Evolutionary conservation across 768 basidiomycete species (phyloP), one percentile per base, ranked within the genome.

Genomic region (Dentipellis sp.): DNA sequence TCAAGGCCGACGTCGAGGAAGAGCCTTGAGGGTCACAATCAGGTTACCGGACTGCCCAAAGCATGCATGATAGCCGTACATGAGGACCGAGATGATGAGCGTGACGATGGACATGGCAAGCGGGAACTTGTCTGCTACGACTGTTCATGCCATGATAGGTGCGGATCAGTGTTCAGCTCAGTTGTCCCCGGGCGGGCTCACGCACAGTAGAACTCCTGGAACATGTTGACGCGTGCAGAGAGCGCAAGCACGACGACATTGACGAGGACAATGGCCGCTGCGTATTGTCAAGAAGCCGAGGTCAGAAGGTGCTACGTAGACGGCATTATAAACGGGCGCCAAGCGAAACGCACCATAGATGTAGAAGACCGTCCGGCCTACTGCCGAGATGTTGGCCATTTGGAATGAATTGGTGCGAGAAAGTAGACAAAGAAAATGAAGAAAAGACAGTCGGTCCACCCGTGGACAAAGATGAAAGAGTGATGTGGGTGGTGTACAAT

Each of bases 131-230:
- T 83, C 81, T 5, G 82, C 82, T 48, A 78, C 68, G 64, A 76
- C 81, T 29, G 29, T 83, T 59, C 16, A 16, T 29, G 10, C 50
- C 29, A 29, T 3, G 29, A 29, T 29, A 29, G 29, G 29, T 29
- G 29, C 29, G 29, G 29, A 6, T 29, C 29, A 29, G 29, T 29
- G 29, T 29, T 6, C 29, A 29, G 29, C 29, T 29, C 29, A 29
- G 29, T 29, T 29, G 29, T 3, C 3, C 6, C 29, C 29, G 29
- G 19, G n/a, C 16, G 1, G 37, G 19, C 39, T 22, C 6, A 71
- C 78, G 62, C 56, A 83, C 81, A 84, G 70, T 78, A 83, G 66
- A 76, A 84, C 22, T 79, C 78, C 63, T 81, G 78, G 64, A 78
- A 83, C 21, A 68, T 62, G 67, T 83, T 83, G 47, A 84, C 78